Evolutionary conservation across 2,329 filamentous ascomycete genomes (phyloP).

Genomic region (Trichoderma afroharzianum): DNA sequence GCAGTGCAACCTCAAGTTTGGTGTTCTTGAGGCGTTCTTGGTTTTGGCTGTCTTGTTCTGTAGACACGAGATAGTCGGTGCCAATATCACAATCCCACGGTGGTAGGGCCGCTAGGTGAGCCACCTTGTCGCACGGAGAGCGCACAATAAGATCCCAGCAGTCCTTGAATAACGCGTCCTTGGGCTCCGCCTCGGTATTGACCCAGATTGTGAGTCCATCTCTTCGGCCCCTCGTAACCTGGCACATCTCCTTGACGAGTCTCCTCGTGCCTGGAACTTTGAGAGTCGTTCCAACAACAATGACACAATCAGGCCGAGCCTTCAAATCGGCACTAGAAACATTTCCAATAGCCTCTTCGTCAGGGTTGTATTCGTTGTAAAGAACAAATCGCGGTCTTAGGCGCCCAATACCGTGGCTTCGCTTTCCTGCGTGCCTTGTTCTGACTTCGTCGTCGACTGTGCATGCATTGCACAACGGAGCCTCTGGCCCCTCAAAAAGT

Average conservation of each 20-base stretch:
- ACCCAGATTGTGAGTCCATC: slow-evolving; percentile 93
- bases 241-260: slow-evolving; percentile 87
- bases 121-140: slow-evolving; percentile 85
- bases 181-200: slow-evolving; percentile 81
- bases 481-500: slow-evolving; percentile 78
- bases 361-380: slow-evolving; percentile 96
- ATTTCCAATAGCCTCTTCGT: slow-evolving; percentile 91
- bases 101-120: slow-evolving; percentile 63
- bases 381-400: slow-evolving; percentile 90
- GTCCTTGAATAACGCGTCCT: slow-evolving; percentile 79
- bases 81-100: slow-evolving; percentile 55
- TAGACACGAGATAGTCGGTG: slow-evolving; percentile 45
- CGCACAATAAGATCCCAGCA: slow-evolving; percentile 90
- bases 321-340: slow-evolving; percentile 84
- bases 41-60: slow-evolving; percentile 41
- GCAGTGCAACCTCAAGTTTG: slow-evolving; percentile 31
- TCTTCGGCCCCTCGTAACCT: slow-evolving; percentile 73
- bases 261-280: slow-evolving; percentile 91
- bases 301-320: slow-evolving; percentile 80
- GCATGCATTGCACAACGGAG: slow-evolving; percentile 76
- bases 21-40: slow-evolving; percentile 38
- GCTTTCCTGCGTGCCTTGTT: slow-evolving; percentile 72
- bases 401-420: slow-evolving; percentile 88
- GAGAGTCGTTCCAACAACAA: slow-evolving; percentile 92
- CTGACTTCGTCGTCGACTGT: slow-evolving; percentile 71